Evolutionary conservation across 148 eudicot genomes (phyloP), one percentile per base, ranked within the genome.

Genomic region (Spergularia bocconei): DNA sequence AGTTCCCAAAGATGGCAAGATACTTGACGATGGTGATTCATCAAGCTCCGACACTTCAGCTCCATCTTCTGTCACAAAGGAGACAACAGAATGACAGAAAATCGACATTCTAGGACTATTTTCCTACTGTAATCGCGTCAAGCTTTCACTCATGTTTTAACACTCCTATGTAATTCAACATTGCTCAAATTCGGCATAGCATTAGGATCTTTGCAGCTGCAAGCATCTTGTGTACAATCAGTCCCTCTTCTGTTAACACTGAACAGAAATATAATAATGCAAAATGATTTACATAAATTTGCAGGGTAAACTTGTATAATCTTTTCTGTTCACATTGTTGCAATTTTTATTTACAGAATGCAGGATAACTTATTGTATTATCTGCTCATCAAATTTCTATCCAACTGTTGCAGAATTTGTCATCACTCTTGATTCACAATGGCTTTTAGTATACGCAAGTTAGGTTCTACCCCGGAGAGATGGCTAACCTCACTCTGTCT

Each of bases 1-100:
- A 60, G 92, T 87, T 78, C 97, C 98, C 0, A 84, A 79, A 69
- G 97, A 92, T 48, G 98, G 98, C 51, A 88, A 89, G 84, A 83
- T 92, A 72, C 81, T 95, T 9, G 93, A 88, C 48, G 73, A 77
- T 13, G 84, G 82, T 68, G 87, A 80, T 57, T 19, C 54, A 69
- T 51, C 77, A 9, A 58, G 51, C 64, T 21, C 61, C 17, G 60
- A 69, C 33, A 47, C 54, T 36, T 61, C 71, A 36, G 62, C 14
- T 68, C 69, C 48, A 63, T 81, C 84, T 25, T 62, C 41, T 38
- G 69, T 65, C 69, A 36, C 48, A 39, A 39, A 65, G 23, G 48
- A 33, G 50, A 63, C 2, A 6, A 9, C 36, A 44, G 48, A 44
- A 44, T 38, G 69, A 38, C 69, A 36, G 19, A 65, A 39, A 65